Evolutionary conservation across 2,329 filamentous ascomycete species (phyloP).

Genomic region (Colletotrichum tropicale): DNA sequence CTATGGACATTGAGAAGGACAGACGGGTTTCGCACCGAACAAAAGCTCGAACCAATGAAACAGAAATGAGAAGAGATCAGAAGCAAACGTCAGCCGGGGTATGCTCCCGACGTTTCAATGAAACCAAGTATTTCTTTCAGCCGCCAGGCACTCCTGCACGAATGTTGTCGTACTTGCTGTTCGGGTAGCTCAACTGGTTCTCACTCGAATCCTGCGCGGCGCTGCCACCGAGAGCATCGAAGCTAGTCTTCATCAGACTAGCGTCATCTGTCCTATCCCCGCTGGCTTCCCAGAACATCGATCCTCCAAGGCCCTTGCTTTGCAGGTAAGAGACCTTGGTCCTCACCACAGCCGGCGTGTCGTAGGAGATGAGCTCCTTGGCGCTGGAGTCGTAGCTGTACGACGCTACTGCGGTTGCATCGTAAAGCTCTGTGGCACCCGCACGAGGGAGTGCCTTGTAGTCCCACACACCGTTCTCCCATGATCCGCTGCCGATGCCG

Average conservation of each 20-base stretch:
- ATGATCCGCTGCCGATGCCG: conserved; percentile 71
- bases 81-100: too few species aligned
- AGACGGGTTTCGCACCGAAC: too few species aligned
- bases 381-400: conserved; percentile 71
- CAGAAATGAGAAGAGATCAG: too few species aligned
- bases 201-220: conserved; percentile 46
- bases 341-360: conserved; percentile 63
- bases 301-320: conserved; percentile 68
- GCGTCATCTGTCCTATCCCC: conserved; percentile 64
- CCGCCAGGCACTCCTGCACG: conserved; percentile 33
- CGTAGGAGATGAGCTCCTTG: conserved; percentile 73
- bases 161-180: conserved; percentile 61
- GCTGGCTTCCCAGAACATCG: conserved; percentile 87
- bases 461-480: conserved; percentile 79
- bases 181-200: conserved; percentile 58
- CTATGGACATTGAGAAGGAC: too few species aligned
- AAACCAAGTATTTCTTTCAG: not conserved
- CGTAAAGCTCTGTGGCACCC: conserved; percentile 62
- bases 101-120: too few species aligned
- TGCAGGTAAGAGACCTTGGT: conserved; percentile 72
- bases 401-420: conserved; percentile 63
- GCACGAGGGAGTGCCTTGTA: conserved; percentile 76
- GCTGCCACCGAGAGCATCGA: conserved; percentile 42
- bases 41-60: too few species aligned
- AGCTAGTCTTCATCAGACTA: conserved; percentile 63